Evolutionary conservation across 352 stramenopile species (phyloP), one percentile per base, ranked within the genome.

Genomic region (Pythium phragmitis): DNA sequence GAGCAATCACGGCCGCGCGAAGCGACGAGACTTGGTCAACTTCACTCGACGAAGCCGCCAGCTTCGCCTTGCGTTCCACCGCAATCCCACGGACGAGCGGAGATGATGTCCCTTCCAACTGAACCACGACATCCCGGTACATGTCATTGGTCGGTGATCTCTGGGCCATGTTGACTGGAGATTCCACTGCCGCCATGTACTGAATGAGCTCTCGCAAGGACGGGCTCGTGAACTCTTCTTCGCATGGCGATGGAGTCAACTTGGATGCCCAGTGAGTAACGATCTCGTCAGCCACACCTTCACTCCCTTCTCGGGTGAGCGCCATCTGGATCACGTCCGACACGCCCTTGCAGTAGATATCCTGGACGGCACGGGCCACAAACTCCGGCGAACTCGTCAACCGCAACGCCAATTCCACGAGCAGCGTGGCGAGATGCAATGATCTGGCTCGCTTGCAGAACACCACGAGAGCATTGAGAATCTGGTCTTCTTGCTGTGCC

Each of bases 271-370:
- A 72, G 8, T 50, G 36, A 46, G 23, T 30, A 3, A 67, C 65
- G 3, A 67, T 7, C 14, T 43, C 45, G 14, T 59, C 48, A 6
- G 33, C 65, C 19, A 64, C 7, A 9, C 11, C 33, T 28, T 67
- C 52, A 39, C 55, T 58, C 3, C 50, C 57, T 17, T 70, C 51
- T n/a, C 46, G 23, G 7, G 41, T 57, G 17, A 70, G 21, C 2
- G 51, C 45, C 14, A 57, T 63, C 7, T 67, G 59, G 37, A 72
- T 68, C 49, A 65, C 59, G 42, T 72, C 66, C 3, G 66, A 68
- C 0, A 72, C 66, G 14, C 66, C 51, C 33, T 72, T 72, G 41
- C 60, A 58, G 33, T 68, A 68, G 21, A 72, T 65, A 48, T 72
- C 60, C 46, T 65, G 23, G 1, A 72, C 51, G 6, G 60, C 55